Conservation (phyloP, 164 flowering plant species). For the Nymphaea colorata region DNA sequence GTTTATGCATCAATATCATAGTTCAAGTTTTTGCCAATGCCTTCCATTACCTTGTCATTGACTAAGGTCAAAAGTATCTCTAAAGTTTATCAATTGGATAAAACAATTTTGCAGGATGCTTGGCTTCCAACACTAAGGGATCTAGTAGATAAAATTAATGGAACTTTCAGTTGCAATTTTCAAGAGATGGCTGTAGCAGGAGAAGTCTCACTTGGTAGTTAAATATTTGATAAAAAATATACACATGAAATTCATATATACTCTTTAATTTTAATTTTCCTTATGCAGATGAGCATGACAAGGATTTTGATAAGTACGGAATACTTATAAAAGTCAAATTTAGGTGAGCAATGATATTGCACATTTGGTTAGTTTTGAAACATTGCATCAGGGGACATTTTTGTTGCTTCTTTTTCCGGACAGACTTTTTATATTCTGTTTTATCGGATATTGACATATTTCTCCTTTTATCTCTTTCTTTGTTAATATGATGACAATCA, state of each 20-base stretch:
- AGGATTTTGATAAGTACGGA: slow-evolving; percentile 77
- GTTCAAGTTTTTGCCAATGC: too few species aligned
- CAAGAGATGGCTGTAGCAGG: slow-evolving; percentile 99
- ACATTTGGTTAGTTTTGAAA: too few species aligned
- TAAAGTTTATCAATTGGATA: neutral
- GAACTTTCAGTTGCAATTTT: slow-evolving; percentile 79
- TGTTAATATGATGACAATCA: too few species aligned
- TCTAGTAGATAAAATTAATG: slow-evolving; percentile 75
- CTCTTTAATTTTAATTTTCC: slow-evolving; percentile 3
- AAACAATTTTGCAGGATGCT: slow-evolving; percentile 40
- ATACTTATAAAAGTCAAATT: slow-evolving; percentile 95
- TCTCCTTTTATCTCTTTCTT: too few species aligned
- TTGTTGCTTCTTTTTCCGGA: too few species aligned
- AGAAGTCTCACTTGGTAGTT: slow-evolving; percentile 78
- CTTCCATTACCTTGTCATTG: neutral
- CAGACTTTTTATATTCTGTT: too few species aligned
- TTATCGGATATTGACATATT: too few species aligned
- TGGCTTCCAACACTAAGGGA: slow-evolving; percentile 89
- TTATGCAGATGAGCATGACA: slow-evolving; percentile 69
- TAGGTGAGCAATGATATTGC: too few species aligned
- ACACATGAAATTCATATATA: neutral
- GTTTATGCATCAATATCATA: neutral
- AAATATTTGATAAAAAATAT: neutral
- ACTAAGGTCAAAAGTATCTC: too few species aligned
- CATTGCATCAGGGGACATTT: too few species aligned